Evolutionary conservation across 371 early-diverging fungal species (phyloP).

Genomic region (Lichtheimia ramosa): DNA sequence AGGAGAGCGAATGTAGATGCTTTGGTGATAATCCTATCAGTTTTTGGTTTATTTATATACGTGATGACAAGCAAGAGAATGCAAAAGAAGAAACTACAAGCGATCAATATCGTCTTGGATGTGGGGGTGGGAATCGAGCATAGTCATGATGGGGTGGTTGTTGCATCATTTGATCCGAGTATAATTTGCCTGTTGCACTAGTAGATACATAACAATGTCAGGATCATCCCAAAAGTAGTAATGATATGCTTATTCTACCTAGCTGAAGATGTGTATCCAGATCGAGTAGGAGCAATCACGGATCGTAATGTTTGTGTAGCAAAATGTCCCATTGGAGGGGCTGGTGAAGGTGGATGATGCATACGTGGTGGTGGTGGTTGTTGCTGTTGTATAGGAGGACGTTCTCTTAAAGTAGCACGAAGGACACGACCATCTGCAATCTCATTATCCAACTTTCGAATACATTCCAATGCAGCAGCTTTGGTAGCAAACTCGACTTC

Average conservation of each 20-base stretch:
- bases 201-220: neutral
- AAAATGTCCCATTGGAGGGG: slow-evolving; percentile 3
- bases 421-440: slow-evolving; percentile 44
- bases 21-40: too few relatives aligned
- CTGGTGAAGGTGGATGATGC: neutral
- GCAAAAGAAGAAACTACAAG: too few relatives aligned
- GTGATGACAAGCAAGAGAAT: too few relatives aligned
- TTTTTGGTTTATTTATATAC: too few relatives aligned
- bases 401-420: slow-evolving; percentile 31
- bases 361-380: neutral
- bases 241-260: neutral
- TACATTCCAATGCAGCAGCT: slow-evolving; percentile 39
- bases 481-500: slow-evolving; percentile 46
- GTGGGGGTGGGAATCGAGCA: neutral
- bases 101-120: neutral
- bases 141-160: slow-evolving; percentile 2
- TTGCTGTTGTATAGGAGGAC: neutral
- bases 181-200: slow-evolving; percentile 8
- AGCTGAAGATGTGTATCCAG: slow-evolving; percentile 2
- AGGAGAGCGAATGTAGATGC: too few relatives aligned
- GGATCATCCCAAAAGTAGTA: neutral
- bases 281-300: slow-evolving; percentile 10
- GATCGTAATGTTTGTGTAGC: slow-evolving; percentile 8
- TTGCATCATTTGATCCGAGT: slow-evolving; percentile 8
- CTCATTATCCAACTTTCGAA: slow-evolving; percentile 40